A percentile compares a stretch with the other conserved stretches of the same genome.
These are phyloP conservation scores for Mycena maculata DNA, from an alignment of 768 basidiomycete species.

Conservation along the genomic window DNA sequence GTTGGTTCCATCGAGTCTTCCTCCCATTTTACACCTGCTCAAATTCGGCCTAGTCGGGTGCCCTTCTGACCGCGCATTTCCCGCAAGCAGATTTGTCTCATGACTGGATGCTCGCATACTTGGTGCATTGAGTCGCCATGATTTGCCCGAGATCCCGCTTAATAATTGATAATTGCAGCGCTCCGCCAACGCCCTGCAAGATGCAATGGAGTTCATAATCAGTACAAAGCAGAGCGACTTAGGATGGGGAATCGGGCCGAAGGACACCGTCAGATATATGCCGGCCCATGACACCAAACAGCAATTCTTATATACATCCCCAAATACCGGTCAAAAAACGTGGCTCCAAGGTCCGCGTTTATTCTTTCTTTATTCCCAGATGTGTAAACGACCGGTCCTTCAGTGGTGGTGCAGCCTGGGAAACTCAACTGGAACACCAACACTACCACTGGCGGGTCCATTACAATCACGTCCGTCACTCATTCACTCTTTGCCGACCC, in stretches of 20 bases:
- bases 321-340: neutral
- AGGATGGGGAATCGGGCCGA: constrained; percentile 2
- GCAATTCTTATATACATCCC: constrained; percentile 1
- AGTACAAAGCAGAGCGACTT: constrained; percentile 12
- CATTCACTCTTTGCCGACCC: too few relatives aligned
- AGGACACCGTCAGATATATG: constrained; percentile 1
- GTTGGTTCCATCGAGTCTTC: neutral
- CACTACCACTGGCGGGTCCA: neutral
- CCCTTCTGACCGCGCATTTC: constrained; percentile 21
- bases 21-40: neutral
- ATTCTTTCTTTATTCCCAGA: neutral
- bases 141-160: neutral
- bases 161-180: neutral
- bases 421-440: neutral
- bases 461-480: neutral
- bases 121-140: neutral
- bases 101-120: constrained; percentile 30
- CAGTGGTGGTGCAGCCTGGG: neutral
- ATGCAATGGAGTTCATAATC: constrained; percentile 3
- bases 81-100: constrained; percentile 17
- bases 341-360: constrained; percentile 6
- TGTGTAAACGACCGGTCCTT: neutral
- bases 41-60: constrained; percentile 3
- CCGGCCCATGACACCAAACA: neutral
- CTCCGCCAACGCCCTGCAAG: constrained; percentile 7